These are phyloP conservation scores for Scleromitrula shiraiana DNA, from an alignment of 2,329 filamentous ascomycete genomes.

Conservation along the genomic window DNA sequence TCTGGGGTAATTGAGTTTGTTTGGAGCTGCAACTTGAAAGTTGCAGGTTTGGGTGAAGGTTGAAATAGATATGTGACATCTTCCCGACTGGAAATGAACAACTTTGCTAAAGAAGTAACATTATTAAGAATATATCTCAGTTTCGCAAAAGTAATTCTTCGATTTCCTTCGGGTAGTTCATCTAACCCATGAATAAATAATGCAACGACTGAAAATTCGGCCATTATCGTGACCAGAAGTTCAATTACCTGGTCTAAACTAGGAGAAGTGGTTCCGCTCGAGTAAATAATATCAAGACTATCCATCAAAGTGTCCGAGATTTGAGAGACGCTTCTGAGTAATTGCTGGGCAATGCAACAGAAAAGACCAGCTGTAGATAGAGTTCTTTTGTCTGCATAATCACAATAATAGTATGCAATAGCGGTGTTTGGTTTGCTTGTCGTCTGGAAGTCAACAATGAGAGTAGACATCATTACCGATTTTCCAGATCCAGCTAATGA, in stretches of 20 bases:
- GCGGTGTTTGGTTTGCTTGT: background rate
- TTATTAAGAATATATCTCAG: background rate
- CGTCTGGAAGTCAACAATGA: background rate
- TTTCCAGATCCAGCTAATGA: background rate
- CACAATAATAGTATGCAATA: conserved; percentile 9
- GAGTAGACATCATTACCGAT: background rate
- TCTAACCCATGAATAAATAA: background rate
- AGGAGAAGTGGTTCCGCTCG: background rate
- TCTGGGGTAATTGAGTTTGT: background rate
- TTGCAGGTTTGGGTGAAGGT: background rate
- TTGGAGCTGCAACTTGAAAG: background rate
- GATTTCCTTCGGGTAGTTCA: background rate
- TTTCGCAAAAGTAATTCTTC: background rate
- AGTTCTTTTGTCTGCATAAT: conserved; percentile 13
- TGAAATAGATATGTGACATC: background rate
- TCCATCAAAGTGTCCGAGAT: background rate
- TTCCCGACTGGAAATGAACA: background rate
- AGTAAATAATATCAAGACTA: background rate
- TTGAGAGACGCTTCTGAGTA: background rate
- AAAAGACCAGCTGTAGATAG: background rate
- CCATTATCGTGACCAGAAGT: background rate
- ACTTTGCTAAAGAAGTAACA: background rate
- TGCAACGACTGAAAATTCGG: background rate
- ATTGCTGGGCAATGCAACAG: background rate
- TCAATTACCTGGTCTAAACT: background rate